A percentile compares a stretch with the other conserved stretches of the same genome.
Conservation (phyloP, 306 rosid genomes). For the Vigna nakashimae region DNA sequence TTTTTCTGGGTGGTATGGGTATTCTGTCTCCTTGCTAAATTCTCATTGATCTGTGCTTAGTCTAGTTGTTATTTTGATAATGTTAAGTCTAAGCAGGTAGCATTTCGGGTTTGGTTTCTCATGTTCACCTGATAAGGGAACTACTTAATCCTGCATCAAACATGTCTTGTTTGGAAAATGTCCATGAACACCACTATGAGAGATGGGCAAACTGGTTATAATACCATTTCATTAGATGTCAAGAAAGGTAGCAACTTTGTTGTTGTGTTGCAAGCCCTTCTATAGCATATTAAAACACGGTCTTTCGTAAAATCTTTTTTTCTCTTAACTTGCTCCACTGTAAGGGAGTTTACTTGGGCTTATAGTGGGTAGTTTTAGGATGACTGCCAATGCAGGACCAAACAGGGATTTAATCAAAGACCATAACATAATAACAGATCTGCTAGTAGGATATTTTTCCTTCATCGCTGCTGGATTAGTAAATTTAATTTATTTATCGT, state of each 20-base stretch:
- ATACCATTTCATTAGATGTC: neutral
- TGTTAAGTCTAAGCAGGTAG: neutral
- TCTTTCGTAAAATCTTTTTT: neutral
- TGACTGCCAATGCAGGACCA: neutral
- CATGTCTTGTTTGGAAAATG: neutral
- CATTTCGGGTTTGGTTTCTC: neutral
- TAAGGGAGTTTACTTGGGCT: neutral
- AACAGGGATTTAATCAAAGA: neutral
- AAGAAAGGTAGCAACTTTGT: neutral
- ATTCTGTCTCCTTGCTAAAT: conserved; percentile 27
- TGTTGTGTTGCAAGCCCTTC: neutral
- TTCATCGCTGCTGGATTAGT: neutral
- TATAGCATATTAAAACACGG: neutral
- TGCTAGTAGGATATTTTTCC: neutral
- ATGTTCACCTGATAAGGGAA: neutral
- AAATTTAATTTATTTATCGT: conserved; percentile 6
- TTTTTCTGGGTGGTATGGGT: conserved; percentile 28
- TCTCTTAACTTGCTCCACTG: neutral
- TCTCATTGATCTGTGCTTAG: conserved; percentile 23
- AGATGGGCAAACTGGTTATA: neutral
- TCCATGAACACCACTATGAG: neutral
- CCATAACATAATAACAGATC: neutral
- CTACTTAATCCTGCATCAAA: neutral
- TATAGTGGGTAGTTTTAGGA: neutral
- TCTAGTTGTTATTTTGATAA: conserved; percentile 5